Base-by-base conservation (phyloP, 1,284 basidiomycete species). In the Cutaneotrichosporon mucoides region DNA sequence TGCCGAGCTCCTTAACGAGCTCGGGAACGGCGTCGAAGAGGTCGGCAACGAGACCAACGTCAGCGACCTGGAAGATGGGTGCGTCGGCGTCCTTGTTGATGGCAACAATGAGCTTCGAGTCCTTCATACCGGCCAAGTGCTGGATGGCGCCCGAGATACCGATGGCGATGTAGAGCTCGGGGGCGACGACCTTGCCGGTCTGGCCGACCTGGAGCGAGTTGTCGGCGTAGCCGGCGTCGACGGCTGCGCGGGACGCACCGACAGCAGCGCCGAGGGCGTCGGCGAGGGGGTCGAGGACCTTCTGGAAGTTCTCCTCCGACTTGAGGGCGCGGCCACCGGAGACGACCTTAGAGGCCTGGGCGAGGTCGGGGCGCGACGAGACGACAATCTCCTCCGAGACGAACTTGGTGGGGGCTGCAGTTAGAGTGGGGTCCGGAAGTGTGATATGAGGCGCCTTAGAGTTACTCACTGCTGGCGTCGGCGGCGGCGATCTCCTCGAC, bases 71-170 rank as follows among this genome's bases (percentile, higher is more conserved):
- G 86, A 98, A 98, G 73, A 99, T 99, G 5, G 96, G 96, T 13
- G 96, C 96, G 73, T 99, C 95, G 51, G 92, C 84, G 75, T 98
- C 95, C 90, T 99, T 99, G 83, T 99, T 99, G 68, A 99, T 86
- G 6, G 96, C 95, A 35, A 97, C 94, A 67, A 99, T 99, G 69
- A 97, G 83, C 81, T 99, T 99, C 15, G 90, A 93, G 77, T 99
- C 96, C 79, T 99, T 99, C 96, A 99, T 99, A 37, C 96, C 96
- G 35, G 96, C 96, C 63, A 99, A 82, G 82, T 99, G 96, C 80
- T 99, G 96, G 71, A 99, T 99, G 24, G 93, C 96, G 47, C 96
- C 96, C 36, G 92, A 96, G 71, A 99, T 99, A 63, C 96, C 96
- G 52, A 99, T 79, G 12, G 96, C 96, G 73, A 99, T 84, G 79